These are phyloP conservation scores for Cairneyella variabilis DNA, from an alignment of 495 filamentous ascomycete genomes.

Conservation along the genomic window DNA sequence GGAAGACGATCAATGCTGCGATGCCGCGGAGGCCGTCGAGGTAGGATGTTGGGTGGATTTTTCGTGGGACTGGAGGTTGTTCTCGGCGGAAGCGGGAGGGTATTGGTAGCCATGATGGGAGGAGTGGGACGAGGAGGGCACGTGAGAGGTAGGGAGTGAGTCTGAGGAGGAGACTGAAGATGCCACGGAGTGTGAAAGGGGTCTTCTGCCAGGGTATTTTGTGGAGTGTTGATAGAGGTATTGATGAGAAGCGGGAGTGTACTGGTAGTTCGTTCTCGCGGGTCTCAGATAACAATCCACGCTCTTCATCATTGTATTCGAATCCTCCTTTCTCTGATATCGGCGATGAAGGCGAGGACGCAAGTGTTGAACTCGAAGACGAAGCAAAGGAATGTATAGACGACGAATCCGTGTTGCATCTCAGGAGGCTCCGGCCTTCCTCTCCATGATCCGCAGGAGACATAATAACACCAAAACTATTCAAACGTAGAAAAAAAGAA, in stretches of 20 bases:
- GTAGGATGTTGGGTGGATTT: conserved; percentile 45
- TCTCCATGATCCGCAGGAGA: neutral
- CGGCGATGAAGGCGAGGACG: neutral
- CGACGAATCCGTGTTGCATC: neutral
- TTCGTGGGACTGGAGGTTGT: neutral
- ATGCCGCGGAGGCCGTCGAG: conserved; percentile 52
- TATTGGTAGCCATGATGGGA: conserved; percentile 8
- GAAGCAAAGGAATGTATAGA: neutral
- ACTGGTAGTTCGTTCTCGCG: neutral
- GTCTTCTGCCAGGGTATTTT: conserved; percentile 2
- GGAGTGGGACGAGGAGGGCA: conserved; percentile 1
- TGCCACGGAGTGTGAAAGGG: neutral
- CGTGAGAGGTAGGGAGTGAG: neutral
- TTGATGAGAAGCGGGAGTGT: neutral
- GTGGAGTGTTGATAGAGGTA: neutral
- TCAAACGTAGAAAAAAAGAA: too few relatives aligned
- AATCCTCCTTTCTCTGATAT: neutral
- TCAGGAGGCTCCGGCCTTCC: neutral
- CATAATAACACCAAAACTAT: too few relatives aligned
- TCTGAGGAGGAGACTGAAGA: neutral
- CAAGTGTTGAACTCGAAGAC: neutral
- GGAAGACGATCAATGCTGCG: conserved; percentile 47
- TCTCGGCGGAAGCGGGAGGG: neutral
- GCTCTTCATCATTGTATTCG: too few relatives aligned
- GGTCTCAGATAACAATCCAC: too few relatives aligned